phyloP scores from a whole-genome alignment of 2,329 filamentous ascomycete species.

The Teratosphaeria destructans region DNA sequence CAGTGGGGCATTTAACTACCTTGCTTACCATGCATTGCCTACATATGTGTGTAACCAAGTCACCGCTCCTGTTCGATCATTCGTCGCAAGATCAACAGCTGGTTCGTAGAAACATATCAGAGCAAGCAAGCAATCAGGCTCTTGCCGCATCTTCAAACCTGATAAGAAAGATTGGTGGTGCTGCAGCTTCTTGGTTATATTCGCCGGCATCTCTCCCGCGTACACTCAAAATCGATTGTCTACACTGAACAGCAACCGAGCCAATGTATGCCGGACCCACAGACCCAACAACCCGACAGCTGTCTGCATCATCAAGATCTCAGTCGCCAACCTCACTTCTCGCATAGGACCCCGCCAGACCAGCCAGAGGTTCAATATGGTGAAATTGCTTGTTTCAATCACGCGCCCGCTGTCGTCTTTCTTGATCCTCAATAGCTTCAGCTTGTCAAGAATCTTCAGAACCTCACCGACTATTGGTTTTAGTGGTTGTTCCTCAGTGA shows the following conservation, averaged over 20 bases:
- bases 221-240: constrained; percentile 51
- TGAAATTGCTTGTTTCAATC: constrained; percentile 77
- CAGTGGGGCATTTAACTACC: background rate
- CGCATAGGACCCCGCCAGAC: constrained; percentile 88
- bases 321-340: constrained; percentile 71
- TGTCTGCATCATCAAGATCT: constrained; percentile 70
- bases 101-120: background rate
- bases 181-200: background rate
- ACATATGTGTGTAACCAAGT: background rate
- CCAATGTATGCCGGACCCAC: constrained; percentile 75
- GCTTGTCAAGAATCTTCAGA: constrained; percentile 57
- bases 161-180: background rate
- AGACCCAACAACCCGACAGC: constrained; percentile 69
- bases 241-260: constrained; percentile 76
- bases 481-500: constrained; percentile 53
- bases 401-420: constrained; percentile 60
- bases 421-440: constrained; percentile 59
- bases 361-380: constrained; percentile 89
- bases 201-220: background rate
- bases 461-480: constrained; percentile 49
- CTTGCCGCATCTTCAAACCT: too few species aligned
- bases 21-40: background rate
- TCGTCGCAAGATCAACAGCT: background rate
- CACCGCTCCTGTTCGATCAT: background rate
- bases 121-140: background rate